Conservation (phyloP, 495 filamentous ascomycete genomes). For the Polyplosphaeria fusca region DNA sequence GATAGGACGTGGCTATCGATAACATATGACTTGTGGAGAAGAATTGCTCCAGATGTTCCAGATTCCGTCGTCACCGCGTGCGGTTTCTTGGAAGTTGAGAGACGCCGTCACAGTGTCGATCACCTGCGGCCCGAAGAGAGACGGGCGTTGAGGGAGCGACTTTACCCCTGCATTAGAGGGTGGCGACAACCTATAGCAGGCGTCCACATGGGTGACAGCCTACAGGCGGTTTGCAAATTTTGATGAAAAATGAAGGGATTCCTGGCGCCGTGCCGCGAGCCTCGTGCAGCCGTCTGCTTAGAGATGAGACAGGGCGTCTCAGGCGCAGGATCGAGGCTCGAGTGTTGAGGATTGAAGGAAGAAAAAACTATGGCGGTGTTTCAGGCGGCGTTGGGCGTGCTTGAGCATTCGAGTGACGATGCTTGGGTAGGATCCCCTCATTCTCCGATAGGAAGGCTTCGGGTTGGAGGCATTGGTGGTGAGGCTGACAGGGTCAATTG, state of each 20-base stretch:
- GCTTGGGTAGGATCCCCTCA: no score
- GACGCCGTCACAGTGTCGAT: not conserved
- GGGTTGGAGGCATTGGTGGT: no score
- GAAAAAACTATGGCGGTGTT: not conserved
- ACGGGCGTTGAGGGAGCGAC: not conserved
- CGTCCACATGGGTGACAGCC: not conserved
- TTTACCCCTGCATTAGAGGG: not conserved
- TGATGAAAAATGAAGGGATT: not conserved
- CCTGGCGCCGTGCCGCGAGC: not conserved
- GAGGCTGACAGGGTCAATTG: no score
- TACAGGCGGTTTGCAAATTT: not conserved
- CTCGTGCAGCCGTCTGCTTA: not conserved
- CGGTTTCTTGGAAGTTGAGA: not conserved
- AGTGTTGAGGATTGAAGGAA: not conserved
- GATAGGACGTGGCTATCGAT: constrained; percentile 1
- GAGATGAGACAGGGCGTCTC: not conserved
- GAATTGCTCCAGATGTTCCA: no score
- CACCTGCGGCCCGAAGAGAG: not conserved
- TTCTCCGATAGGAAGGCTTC: no score
- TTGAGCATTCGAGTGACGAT: no score
- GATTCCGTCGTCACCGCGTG: not conserved
- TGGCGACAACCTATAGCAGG: not conserved
- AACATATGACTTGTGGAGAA: not conserved
- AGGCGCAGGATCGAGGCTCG: not conserved
- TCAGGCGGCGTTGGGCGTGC: no score